phyloP scores from a whole-genome alignment of 331 rosid genomes.

The Quercus lobata region DNA sequence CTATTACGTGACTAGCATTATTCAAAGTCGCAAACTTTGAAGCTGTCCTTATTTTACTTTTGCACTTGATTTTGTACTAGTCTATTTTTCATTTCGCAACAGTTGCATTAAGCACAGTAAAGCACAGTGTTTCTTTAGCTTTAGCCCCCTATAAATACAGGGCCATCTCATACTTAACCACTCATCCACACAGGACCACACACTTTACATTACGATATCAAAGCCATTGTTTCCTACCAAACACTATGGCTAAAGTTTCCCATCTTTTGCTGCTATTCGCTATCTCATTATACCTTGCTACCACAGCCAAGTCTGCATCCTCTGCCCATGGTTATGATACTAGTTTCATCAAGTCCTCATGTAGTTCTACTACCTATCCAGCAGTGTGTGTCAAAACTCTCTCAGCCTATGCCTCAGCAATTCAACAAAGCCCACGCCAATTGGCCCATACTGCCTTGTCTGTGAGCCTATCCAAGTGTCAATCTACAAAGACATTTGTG shows the following conservation, averaged over 20 bases:
- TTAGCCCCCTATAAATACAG: not conserved
- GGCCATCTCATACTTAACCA: not conserved
- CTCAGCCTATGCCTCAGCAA: slow-evolving; percentile 39
- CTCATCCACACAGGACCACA: not conserved
- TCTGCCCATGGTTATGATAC: slow-evolving; percentile 9
- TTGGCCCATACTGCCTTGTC: slow-evolving; percentile 62
- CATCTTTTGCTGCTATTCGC: slow-evolving; percentile 12
- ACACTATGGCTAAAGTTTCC: slow-evolving; percentile 36
- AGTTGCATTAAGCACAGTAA: not conserved
- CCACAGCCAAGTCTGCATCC: slow-evolving; percentile 2
- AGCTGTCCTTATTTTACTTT: not conserved
- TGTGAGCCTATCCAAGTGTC: slow-evolving; percentile 39
- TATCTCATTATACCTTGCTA: not conserved
- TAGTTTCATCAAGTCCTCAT: slow-evolving; percentile 52
- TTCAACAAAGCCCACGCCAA: slow-evolving; percentile 56
- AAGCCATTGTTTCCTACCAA: not conserved
- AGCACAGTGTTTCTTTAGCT: not conserved
- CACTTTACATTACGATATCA: not conserved
- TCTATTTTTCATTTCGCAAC: not conserved
- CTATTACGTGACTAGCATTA: too few species aligned
- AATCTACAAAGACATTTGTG: slow-evolving; percentile 39
- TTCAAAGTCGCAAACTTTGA: too few species aligned
- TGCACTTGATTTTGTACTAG: not conserved
- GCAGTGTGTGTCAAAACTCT: slow-evolving; percentile 53
- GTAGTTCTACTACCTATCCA: slow-evolving; percentile 63